Evolutionary conservation across 2,329 filamentous ascomycete species (phyloP), one percentile per base, ranked within the genome.

Genomic region (Cladophialophora bantiana): DNA sequence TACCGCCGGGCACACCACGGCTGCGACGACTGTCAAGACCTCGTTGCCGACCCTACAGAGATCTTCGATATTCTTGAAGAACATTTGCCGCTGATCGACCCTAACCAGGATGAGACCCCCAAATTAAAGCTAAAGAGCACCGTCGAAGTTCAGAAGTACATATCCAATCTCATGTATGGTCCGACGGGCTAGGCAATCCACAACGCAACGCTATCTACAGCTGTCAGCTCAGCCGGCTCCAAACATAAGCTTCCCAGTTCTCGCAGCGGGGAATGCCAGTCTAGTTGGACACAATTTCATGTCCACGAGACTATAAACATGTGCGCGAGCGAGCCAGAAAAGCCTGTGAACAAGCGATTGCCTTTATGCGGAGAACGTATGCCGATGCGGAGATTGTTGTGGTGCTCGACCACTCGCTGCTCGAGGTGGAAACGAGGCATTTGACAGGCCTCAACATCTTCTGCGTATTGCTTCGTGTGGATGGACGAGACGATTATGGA

Each of bases 81-180:
- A 15, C 34, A 58, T 34, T 10, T 58, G 3, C 55, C 55, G 20
- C 36, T 58, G 18, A 58, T 58, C 10, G 38, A 58, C 31, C 55
- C 55, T 31, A 31, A 9, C 18, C 55, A 58, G 55, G 26, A 15
- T 6, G 26, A 40, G 26, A 38, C 18, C 38, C n/a, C 55, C 20
- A 58, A 58, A 15, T 26, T 58, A n/a, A 18, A 32, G n/a, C 42
- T 60, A 31, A 48, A 50, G 50, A 50, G 58, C 58, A 35, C 58
- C 26, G 45, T 20, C n/a, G 32, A 34, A 7, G n/a, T 20, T 26
- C 34, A 42, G 32, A 53, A 62, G 4, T 62, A 62, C 36, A n/a
- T 42, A 20, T 48, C 48, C 9, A 54, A n/a, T 62, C 59, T 7
- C 59, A 62, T 10, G 45, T 62, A 12, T 62, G 59, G 59, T 62